Evolutionary conservation across 2,329 filamentous ascomycete species (phyloP), one percentile per base, ranked within the genome.

Genomic region (Ophiostoma ulmi): DNA sequence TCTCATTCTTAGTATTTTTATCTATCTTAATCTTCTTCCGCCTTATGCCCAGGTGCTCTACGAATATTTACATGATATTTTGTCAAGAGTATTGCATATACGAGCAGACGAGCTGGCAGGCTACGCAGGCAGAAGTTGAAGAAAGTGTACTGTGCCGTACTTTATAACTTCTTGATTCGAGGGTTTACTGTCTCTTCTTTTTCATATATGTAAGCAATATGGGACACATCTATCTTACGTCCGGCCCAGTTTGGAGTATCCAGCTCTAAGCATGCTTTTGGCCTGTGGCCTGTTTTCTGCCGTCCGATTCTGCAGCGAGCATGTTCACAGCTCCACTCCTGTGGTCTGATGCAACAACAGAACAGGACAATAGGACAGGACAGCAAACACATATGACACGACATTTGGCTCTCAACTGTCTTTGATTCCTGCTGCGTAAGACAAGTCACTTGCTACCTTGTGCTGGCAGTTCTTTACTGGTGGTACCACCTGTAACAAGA

Each of bases 301-400:
- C 13, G 55, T 61, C 55, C 13, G 26, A 31, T 41, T 68, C 52
- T 36, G 48, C 65, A 48, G 26, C 31, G 48, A 41, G 11, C 67
- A 36, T 39, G 6, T n/a, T 41, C 70, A 70, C 41, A 44, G 55
- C 65, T 68, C 66, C 70, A 70, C 70, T 44, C 38, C 55, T 39
- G 63, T 70, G 66, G 70, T 65, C 70, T 68, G 70, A 55, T 68
- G 66, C 41, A 52, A 17, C 63, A 48, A 20, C 17, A 48, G 44
- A 48, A 20, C 44, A 48, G 17, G 44, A 14, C 58, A 48, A n/a
- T 20, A 48, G 17, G 17, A n/a, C 17, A 67, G 55, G 55, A 61
- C 55, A 61, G 26, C 55, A 35, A 14, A 61, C 11, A 58, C 26
- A 58, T 31, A 58, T 26, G 26, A 63, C 26, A 67, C 52, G 52